Base-by-base conservation (phyloP, 306 rosid species). In the Medicago arabica region DNA sequence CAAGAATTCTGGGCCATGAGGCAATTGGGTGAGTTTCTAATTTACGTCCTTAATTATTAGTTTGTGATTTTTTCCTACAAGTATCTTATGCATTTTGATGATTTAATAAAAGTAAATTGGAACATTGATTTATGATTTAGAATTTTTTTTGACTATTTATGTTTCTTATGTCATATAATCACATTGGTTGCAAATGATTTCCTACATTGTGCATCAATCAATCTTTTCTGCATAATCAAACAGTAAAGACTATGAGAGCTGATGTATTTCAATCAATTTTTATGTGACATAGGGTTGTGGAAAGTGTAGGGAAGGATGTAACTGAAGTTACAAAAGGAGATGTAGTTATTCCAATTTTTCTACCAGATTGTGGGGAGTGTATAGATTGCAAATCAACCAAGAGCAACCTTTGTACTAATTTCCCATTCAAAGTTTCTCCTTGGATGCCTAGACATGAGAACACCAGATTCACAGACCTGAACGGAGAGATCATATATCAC, bases 1-100 rank as follows among this genome's bases (percentile, higher is more conserved):
- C 93, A 0, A 86, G 91, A 79, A 91, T 93, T 83, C 83, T 93
- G 9, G 97, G 97, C 46, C 96, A 93, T 43, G 96, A 93, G 75
- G 93, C 97, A 16, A 38, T 85, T 50, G 97, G 97, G 98, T 86
- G 64, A 81, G 85, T 66, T 46, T 62, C 47, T 54, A 12, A 3
- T 57, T 21, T 21, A n/a, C 21, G 21, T 51, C 21, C 57, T n/a
- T 8, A 51, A 51, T n/a, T n/a, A 3, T n/a, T 51, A 49, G 54
- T 49, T 49, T 49, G 17, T 49, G 18, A 49, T 49, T 49, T 5
- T 15, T 15, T 7, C 54, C 16, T 3, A 49, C 54, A 14, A 13
- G 54, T 49, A 15, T 49, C 8, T 49, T 7, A 49, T 49, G 54
- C 54, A 49, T 49, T 49, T 49, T 49, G 54, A 49, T 49, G 7